phyloP scores from a whole-genome alignment of 208 protist genomes.

The Endotrypanum monterogeii region DNA sequence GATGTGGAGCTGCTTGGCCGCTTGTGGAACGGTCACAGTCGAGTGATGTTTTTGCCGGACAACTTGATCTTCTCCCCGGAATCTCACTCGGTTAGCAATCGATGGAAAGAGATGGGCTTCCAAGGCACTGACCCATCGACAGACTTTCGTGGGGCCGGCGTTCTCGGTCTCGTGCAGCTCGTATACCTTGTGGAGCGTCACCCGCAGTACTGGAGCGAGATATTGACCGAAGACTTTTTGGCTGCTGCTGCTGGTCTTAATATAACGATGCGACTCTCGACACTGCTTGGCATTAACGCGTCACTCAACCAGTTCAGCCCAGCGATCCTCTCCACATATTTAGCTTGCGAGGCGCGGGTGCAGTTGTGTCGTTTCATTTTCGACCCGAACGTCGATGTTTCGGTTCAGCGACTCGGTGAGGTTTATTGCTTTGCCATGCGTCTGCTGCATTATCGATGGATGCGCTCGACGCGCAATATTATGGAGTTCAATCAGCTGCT shows the following conservation, averaged over 20 bases:
- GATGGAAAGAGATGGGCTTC: constrained; percentile 89
- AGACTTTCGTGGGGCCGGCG: constrained; percentile 87
- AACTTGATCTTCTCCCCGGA: constrained; percentile 16
- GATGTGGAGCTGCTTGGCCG: constrained; percentile 47
- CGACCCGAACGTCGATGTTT: constrained; percentile 31
- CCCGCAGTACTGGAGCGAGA: constrained; percentile 42
- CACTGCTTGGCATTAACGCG: constrained; percentile 40
- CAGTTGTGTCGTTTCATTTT: constrained; percentile 48
- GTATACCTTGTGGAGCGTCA: constrained; percentile 74
- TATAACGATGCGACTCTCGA: constrained; percentile 69
- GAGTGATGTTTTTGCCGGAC: constrained; percentile 27
- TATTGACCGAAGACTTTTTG: constrained; percentile 48
- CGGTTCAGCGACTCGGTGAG: constrained; percentile 42
- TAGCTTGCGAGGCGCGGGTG: constrained; percentile 19
- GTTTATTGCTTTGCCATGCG: constrained; percentile 68
- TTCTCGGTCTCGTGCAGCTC: constrained; percentile 74
- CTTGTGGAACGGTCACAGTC: constrained; percentile 57
- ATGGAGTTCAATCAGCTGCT: constrained; percentile 70
- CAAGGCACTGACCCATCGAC: constrained; percentile 81
- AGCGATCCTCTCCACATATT: constrained; percentile 36
- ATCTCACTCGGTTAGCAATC: constrained; percentile 28
- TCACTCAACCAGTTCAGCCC: constrained; percentile 38
- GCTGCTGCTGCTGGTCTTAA: constrained; percentile 75
- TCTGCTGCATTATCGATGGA: constrained; percentile 48
- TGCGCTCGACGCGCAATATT: constrained; percentile 51